Percentiles rank a stretch among this genome's conserved stretches.
phyloP scores from a whole-genome alignment of 345 rosid genomes.

The Chamaenerion angustifolium region DNA sequence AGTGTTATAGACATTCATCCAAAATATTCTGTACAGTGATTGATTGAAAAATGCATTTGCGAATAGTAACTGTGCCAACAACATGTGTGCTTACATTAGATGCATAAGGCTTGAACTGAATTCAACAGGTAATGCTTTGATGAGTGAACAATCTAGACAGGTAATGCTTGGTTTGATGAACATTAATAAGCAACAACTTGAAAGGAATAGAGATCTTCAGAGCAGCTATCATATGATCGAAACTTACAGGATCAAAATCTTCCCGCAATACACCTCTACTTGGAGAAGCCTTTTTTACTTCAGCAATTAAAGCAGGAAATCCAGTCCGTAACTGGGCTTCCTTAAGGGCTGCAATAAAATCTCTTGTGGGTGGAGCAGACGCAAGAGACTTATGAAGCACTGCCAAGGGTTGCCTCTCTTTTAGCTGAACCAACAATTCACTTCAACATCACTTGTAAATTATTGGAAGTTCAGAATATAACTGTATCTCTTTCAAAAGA shows the following conservation, averaged over 20 bases:
- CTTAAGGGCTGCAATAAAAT: conserved; percentile 71
- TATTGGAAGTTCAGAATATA: background rate
- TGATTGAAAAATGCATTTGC: too few species aligned
- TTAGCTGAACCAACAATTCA: conserved; percentile 29
- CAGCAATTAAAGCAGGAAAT: conserved; percentile 84
- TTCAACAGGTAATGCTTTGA: too few species aligned
- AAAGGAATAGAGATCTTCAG: too few species aligned
- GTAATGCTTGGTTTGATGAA: too few species aligned
- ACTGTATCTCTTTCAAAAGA: background rate
- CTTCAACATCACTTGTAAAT: background rate
- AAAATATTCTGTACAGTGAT: too few species aligned
- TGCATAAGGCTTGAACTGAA: too few species aligned
- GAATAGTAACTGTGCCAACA: too few species aligned
- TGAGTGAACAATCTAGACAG: too few species aligned
- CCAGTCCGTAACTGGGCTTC: conserved; percentile 56
- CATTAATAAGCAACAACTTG: too few species aligned
- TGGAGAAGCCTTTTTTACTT: conserved; percentile 96
- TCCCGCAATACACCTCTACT: conserved; percentile 81
- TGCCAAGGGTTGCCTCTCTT: conserved; percentile 47
- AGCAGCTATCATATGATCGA: too few species aligned
- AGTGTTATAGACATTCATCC: too few species aligned
- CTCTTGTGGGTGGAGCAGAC: conserved; percentile 53
- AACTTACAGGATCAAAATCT: conserved; percentile 68
- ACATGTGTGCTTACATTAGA: too few species aligned
- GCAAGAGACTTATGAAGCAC: conserved; percentile 39